Percentiles rank a stretch among this genome's conserved stretches.
phyloP scores from a whole-genome alignment of 352 stramenopile genomes.

The Pythium apleroticum region DNA sequence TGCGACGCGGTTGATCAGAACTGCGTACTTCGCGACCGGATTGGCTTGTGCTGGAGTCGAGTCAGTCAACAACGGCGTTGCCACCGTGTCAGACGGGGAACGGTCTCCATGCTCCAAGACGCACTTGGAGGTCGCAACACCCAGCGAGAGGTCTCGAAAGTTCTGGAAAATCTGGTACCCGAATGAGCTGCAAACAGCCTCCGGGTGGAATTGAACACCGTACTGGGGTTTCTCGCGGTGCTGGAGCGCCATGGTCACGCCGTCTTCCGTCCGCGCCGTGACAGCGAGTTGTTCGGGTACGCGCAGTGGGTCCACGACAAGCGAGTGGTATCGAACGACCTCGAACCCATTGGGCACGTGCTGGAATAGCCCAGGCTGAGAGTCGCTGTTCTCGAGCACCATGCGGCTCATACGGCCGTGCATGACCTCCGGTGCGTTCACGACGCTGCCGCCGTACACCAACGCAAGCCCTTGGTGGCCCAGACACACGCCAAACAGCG shows the following conservation, averaged over 20 bases:
- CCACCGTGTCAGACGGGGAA: not conserved
- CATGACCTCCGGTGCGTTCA: conserved; percentile 87
- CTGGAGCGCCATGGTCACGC: conserved; percentile 89
- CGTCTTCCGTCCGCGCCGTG: conserved; percentile 64
- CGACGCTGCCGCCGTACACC: conserved; percentile 84
- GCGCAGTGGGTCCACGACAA: conserved; percentile 70
- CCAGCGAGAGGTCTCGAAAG: conserved; percentile 75
- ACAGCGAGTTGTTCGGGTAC: conserved; percentile 52
- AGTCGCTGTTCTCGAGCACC: conserved; percentile 27
- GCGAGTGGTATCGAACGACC: conserved; percentile 97
- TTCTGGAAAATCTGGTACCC: conserved; percentile 90
- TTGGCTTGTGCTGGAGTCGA: not conserved
- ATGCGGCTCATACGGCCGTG: conserved; percentile 92
- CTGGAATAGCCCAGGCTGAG: conserved; percentile 45
- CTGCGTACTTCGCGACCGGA: conserved; percentile 27
- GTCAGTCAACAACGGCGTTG: not conserved
- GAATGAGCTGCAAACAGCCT: conserved; percentile 91
- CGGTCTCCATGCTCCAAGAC: conserved; percentile 48
- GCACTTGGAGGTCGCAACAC: conserved; percentile 40
- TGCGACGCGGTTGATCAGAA: conserved; percentile 41
- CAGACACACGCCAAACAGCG: conserved; percentile 97
- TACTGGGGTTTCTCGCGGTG: conserved; percentile 88
- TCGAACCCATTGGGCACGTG: conserved; percentile 72
- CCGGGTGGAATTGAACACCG: conserved; percentile 97
- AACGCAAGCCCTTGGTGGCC: conserved; percentile 95